Evolutionary conservation across 2,329 filamentous ascomycete genomes (phyloP).

Genomic region (Colletotrichum endophyticum): DNA sequence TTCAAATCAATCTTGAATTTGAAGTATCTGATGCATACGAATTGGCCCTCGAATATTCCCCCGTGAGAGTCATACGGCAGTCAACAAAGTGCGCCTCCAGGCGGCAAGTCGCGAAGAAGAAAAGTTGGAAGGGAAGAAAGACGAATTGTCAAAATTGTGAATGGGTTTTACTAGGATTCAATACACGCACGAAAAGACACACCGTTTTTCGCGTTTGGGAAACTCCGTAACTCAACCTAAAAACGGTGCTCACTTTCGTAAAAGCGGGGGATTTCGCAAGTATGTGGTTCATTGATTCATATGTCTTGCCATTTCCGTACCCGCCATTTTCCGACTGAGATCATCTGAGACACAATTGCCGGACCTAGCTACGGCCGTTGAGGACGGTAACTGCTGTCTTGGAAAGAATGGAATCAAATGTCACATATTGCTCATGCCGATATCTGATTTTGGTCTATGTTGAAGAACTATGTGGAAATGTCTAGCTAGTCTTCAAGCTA

Average conservation of each 20-base stretch:
- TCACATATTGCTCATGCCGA: rapidly evolving
- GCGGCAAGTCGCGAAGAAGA: too few relatives aligned
- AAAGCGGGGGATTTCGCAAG: not conserved
- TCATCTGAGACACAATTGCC: not conserved
- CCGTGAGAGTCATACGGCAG: too few relatives aligned
- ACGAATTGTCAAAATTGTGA: too few relatives aligned
- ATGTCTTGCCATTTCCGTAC: not conserved
- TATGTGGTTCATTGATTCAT: not conserved
- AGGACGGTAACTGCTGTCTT: not conserved
- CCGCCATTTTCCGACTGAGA: not conserved
- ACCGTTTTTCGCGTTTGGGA: not conserved
- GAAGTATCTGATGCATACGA: not conserved
- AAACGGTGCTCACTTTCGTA: not conserved
- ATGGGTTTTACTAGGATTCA: too few relatives aligned
- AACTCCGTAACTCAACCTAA: not conserved
- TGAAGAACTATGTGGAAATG: rapidly evolving
- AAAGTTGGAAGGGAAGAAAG: too few relatives aligned
- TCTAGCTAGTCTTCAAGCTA: not conserved
- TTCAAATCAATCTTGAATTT: not conserved
- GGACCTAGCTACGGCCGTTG: not conserved
- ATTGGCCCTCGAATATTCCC: too few relatives aligned
- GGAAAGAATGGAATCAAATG: not conserved
- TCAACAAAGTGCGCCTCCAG: too few relatives aligned
- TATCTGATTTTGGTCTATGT: rapidly evolving
- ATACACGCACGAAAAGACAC: not conserved